phyloP scores from a whole-genome alignment of 2,329 filamentous ascomycete genomes.

The Zymoseptoria tritici region DNA sequence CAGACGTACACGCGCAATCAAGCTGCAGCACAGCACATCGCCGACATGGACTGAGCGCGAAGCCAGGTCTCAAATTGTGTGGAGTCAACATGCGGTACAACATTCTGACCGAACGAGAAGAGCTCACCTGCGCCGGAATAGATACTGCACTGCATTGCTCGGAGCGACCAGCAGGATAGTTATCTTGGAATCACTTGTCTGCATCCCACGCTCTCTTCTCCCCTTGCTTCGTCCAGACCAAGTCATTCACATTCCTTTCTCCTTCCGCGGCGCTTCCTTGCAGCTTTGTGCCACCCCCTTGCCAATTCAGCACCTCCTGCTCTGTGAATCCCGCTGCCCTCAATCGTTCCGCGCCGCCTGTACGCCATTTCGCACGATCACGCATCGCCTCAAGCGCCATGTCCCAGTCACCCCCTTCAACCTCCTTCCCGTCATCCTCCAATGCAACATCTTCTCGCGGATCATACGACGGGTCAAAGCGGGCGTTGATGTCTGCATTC shows the following conservation, averaged over 20 bases:
- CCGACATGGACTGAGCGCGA: not conserved
- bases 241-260: slow-evolving; percentile 50
- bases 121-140: not conserved
- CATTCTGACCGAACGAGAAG: not conserved
- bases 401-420: slow-evolving; percentile 62
- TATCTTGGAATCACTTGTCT: slow-evolving; percentile 42
- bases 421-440: slow-evolving; percentile 31
- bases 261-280: slow-evolving; percentile 53
- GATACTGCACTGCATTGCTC: not conserved
- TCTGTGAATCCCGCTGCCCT: slow-evolving; percentile 72
- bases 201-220: slow-evolving; percentile 62
- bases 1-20: not conserved
- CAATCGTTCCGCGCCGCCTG: slow-evolving; percentile 67
- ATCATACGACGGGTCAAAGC: slow-evolving; percentile 63
- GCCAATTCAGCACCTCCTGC: slow-evolving; percentile 65
- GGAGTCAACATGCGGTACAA: not conserved
- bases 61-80: not conserved
- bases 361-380: slow-evolving; percentile 71
- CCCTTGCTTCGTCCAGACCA: slow-evolving; percentile 29
- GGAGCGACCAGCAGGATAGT: not conserved
- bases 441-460: slow-evolving; percentile 49
- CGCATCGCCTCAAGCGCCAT: slow-evolving; percentile 68
- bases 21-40: not conserved
- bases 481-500: slow-evolving; percentile 64
- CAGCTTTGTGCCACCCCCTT: slow-evolving; percentile 56